Evolutionary conservation across 352 stramenopile genomes (phyloP).

Genomic region (Poterioochromonas sp.): DNA sequence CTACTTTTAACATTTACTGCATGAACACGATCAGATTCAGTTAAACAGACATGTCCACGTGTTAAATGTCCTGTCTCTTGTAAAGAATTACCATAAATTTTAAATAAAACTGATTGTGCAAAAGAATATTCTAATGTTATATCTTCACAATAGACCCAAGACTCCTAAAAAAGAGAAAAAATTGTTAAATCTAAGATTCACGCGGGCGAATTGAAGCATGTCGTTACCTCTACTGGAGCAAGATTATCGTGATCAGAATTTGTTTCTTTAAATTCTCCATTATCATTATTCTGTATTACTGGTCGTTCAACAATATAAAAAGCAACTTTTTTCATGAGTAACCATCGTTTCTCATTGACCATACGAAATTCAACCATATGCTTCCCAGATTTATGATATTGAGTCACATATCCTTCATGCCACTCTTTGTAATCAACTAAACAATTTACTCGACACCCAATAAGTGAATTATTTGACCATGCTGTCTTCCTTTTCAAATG

Average conservation of each 20-base stretch:
- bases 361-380: slow-evolving; percentile 45
- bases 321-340: slow-evolving; percentile 44
- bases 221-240: slow-evolving; percentile 39
- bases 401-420: slow-evolving; percentile 46
- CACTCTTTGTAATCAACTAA: slow-evolving; percentile 48
- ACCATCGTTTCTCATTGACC: slow-evolving; percentile 40
- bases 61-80: slow-evolving; percentile 51
- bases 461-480: slow-evolving; percentile 47
- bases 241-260: slow-evolving; percentile 6
- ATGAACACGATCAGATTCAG: slow-evolving; percentile 39
- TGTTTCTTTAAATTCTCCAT: slow-evolving; percentile 27
- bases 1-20: slow-evolving; percentile 38
- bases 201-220: not conserved
- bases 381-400: slow-evolving; percentile 45
- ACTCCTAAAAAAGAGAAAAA: slow-evolving; percentile 33
- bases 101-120: slow-evolving; percentile 45
- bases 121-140: slow-evolving; percentile 44
- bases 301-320: slow-evolving; percentile 48
- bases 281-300: not conserved
- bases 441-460: slow-evolving; percentile 48
- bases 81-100: slow-evolving; percentile 42
- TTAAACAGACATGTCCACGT: slow-evolving; percentile 47
- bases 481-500: slow-evolving; percentile 48
- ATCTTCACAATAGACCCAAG: slow-evolving; percentile 45
- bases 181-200: not conserved